Evolutionary conservation across 805 yeast species (phyloP), one percentile per base, ranked within the genome.

Genomic region (Candida parachauliodes): DNA sequence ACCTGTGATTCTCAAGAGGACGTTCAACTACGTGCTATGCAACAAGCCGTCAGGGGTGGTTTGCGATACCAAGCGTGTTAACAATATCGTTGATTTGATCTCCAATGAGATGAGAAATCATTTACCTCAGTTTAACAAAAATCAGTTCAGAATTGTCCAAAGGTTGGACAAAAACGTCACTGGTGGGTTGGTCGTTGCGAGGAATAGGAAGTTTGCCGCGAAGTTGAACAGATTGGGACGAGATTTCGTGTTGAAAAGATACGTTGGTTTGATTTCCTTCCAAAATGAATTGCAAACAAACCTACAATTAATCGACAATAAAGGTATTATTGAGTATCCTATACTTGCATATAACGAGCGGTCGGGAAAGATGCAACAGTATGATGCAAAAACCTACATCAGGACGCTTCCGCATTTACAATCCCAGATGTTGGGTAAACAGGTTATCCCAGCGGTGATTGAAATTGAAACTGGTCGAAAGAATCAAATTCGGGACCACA

Each of bases 401-500:
- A 50, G 47, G 32, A 20, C 52, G 6, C 40, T 54, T n/a, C 43
- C 43, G 11, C 23, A 40, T 5, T 28, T 42, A 10, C 36, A 37
- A 29, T 34, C 31, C 18, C 7, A 28, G 4, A 15, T n/a, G 4
- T 15, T 35, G 7, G 35, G 37, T 5, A 47, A 42, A 20, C 10
- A 23, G 11, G 22, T 36, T 11, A 37, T 51, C 3, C 59, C 59
- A 5, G 36, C 50, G 2, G 34, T 52, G 4, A 35, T 53, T 24
- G 50, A 52, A 30, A 39, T 53, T 12, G 36, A 40, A 14, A 52
- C 58, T 1, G 58, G 59, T 5, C 35, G 58, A 25, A 54, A 53
- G 43, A 53, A 54, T 39, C 59, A 54, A 34, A 50, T 54, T 23
- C 32, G 59, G 24, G 58, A 54, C 22, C 59, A 54, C 38, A 40